Evolutionary conservation across 495 filamentous ascomycete genomes (phyloP).

Genomic region (Lepraria neglecta): DNA sequence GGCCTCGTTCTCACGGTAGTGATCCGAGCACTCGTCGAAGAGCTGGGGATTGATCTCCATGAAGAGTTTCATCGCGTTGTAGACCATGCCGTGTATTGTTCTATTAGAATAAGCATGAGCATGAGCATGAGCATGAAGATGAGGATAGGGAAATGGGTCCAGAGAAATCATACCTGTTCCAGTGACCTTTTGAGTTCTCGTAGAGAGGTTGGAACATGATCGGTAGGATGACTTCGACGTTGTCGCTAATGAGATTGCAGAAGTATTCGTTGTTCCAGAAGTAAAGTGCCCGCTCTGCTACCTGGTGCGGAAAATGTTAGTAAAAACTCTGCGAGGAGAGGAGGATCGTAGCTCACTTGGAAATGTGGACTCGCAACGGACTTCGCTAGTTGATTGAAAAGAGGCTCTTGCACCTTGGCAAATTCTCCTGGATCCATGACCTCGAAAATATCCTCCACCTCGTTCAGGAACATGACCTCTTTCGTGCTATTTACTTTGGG

Average conservation of each 20-base stretch:
- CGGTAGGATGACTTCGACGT: conserved; percentile 94
- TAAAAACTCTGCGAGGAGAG: not conserved
- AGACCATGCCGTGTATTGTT: conserved; percentile 99
- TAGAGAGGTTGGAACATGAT: conserved; percentile 99
- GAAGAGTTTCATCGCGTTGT: conserved; percentile 99
- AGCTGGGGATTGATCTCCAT: conserved; percentile 99
- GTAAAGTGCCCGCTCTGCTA: conserved; percentile 93
- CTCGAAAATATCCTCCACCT: conserved; percentile 99
- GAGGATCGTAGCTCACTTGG: conserved; percentile 52
- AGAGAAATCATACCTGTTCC: conserved; percentile 74
- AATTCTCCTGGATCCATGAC: conserved; percentile 99
- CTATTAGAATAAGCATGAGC: conserved; percentile 41
- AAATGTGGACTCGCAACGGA: conserved; percentile 98
- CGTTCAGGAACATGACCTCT: conserved; percentile 99
- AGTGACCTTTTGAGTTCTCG: conserved; percentile 98
- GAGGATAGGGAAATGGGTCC: too few species aligned
- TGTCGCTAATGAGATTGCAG: conserved; percentile 98
- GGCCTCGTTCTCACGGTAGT: conserved; percentile 96
- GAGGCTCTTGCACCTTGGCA: conserved; percentile 93
- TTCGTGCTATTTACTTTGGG: conserved; percentile 99
- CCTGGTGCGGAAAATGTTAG: conserved; percentile 41
- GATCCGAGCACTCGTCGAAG: conserved; percentile 96
- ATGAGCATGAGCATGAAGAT: not conserved
- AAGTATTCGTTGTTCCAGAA: conserved; percentile 99
- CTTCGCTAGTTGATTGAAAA: conserved; percentile 96